A percentile compares a stretch with the other conserved stretches of the same genome.
Evolutionary conservation across 2,329 filamentous ascomycete species (phyloP).

Genomic region (Cladosporium sphaerospermum): DNA sequence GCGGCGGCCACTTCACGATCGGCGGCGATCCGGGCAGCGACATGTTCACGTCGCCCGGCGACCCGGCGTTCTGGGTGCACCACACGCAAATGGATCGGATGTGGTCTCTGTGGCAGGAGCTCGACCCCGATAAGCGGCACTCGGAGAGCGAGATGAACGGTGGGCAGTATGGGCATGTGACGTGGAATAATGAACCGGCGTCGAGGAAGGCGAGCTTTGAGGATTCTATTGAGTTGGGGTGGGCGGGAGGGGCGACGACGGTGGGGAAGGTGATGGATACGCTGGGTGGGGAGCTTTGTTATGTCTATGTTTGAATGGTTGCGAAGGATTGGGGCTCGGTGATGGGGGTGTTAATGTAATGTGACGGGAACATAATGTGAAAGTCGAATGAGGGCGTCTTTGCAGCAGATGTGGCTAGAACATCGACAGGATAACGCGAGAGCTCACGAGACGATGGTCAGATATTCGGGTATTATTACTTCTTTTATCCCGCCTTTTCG

Average conservation of each 20-base stretch:
- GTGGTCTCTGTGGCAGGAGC: constrained; percentile 34
- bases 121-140: constrained; percentile 25
- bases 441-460: too few species aligned
- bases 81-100: constrained; percentile 41
- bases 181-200: constrained; percentile 6
- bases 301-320: constrained; percentile 30
- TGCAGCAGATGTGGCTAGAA: too few species aligned
- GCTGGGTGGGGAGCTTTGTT: constrained; percentile 41
- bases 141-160: constrained; percentile 28
- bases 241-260: constrained; percentile 7
- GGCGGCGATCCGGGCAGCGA: constrained; percentile 38
- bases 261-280: constrained; percentile 34
- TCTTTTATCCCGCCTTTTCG: neutral
- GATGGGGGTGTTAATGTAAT: too few species aligned
- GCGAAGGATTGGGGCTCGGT: neutral
- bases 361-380: too few species aligned
- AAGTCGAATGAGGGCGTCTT: too few species aligned
- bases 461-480: too few species aligned
- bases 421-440: too few species aligned
- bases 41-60: constrained; percentile 36
- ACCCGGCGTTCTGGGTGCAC: constrained; percentile 42
- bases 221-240: constrained; percentile 34
- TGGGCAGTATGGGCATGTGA: constrained; percentile 8
- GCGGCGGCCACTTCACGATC: constrained; percentile 42
- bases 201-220: constrained; percentile 36